phyloP scores from a whole-genome alignment of 2,329 filamentous ascomycete genomes.

The Nectriaceae sp. region DNA sequence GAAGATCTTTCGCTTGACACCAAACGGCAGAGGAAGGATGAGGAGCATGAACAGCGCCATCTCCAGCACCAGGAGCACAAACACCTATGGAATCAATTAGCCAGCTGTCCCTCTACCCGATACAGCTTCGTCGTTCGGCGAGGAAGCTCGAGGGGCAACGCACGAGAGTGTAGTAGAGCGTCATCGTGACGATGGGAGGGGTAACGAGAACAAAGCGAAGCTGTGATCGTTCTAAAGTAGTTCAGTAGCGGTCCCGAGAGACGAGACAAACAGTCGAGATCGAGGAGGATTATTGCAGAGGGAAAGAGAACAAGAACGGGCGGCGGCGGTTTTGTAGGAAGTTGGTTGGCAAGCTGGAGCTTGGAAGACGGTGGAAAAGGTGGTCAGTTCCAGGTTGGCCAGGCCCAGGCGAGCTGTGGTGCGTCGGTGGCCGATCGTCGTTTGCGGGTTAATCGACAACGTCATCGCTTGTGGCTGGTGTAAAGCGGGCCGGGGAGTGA shows the following conservation, averaged over 20 bases:
- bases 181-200: constrained; percentile 46
- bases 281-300: constrained; percentile 6
- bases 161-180: constrained; percentile 60
- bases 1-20: constrained; percentile 82
- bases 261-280: background rate
- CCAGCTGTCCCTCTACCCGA: background rate
- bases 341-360: constrained; percentile 8
- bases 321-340: background rate
- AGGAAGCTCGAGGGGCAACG: constrained; percentile 24
- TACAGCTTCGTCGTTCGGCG: background rate
- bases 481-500: background rate
- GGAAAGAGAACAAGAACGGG: background rate
- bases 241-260: too few species aligned
- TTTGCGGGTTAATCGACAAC: constrained; percentile 30
- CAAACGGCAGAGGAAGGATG: constrained; percentile 87
- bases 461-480: constrained; percentile 38
- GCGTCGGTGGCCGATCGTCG: background rate
- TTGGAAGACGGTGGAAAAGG: constrained; percentile 25
- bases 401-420: constrained; percentile 26
- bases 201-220: background rate
- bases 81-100: constrained; percentile 61
- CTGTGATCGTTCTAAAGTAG: too few species aligned
- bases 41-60: constrained; percentile 80
- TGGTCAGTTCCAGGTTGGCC: constrained; percentile 37
- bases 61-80: constrained; percentile 79